Evolutionary conservation across 305 asterid species (phyloP).

Genomic region (Fraxinus greggii): DNA sequence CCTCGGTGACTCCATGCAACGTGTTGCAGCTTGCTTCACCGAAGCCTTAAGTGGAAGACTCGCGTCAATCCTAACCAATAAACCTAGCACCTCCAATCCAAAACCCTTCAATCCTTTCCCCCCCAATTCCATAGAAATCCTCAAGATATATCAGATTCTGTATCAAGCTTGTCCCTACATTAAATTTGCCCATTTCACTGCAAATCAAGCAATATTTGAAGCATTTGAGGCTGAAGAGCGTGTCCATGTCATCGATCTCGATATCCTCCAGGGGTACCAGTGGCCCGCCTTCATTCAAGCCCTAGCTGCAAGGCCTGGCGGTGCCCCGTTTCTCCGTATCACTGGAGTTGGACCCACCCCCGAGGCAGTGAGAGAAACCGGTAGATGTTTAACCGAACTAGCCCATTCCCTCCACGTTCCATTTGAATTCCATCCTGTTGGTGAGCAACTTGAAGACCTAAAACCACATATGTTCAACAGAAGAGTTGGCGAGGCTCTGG

Average conservation of each 20-base stretch:
- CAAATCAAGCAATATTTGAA: conserved; percentile 80
- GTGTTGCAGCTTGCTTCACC: conserved; percentile 72
- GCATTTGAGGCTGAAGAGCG: conserved; percentile 74
- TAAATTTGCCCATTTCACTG: conserved; percentile 81
- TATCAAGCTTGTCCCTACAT: conserved; percentile 87
- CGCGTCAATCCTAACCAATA: conserved; percentile 58
- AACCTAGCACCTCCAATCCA: conserved; percentile 43
- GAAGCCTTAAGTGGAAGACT: conserved; percentile 70
- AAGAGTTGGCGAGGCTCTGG: conserved; percentile 79
- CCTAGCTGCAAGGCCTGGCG: conserved; percentile 73
- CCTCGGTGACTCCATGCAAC: conserved; percentile 81
- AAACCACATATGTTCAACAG: conserved; percentile 81
- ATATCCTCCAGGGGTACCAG: conserved; percentile 80
- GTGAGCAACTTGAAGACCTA: conserved; percentile 67
- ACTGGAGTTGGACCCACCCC: conserved; percentile 74
- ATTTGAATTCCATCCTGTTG: conserved; percentile 72
- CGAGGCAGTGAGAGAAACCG: conserved; percentile 59
- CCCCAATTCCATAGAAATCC: conserved; percentile 69
- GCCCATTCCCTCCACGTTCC: conserved; percentile 79
- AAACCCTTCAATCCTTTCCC: conserved; percentile 67
- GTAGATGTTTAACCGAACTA: conserved; percentile 59
- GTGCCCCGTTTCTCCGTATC: conserved; percentile 71
- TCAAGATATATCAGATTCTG: conserved; percentile 75
- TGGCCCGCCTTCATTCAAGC: conserved; percentile 98
- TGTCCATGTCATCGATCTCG: conserved; percentile 81